Evolutionary conservation across 306 rosid species (phyloP), one percentile per base, ranked within the genome.

Genomic region (Spatholobus suberectus): DNA sequence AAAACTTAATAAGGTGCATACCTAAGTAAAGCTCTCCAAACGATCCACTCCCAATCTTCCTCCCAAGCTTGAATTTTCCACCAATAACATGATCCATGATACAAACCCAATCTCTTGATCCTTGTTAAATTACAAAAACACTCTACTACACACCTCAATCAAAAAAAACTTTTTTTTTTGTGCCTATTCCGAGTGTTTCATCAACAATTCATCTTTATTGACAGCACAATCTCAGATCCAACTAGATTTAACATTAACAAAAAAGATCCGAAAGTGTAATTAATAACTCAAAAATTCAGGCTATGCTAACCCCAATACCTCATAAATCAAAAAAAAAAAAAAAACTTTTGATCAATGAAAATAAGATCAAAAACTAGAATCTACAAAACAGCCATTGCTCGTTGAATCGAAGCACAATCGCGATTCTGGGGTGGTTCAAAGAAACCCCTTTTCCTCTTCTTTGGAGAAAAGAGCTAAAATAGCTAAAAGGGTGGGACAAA

Each of bases 41-140:
- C 8, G 99, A 95, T 77, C 99, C 99, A 65, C 98, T 89, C 6
- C 99, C 99, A 85, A 95, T 95, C 91, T 93, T 95, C 88, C 98
- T 85, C 49, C 98, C 98, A 43, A 95, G 92, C 96, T 95, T 95
- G 88, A 92, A 95, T 86, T 95, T 95, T 59, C 96, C 98, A 44
- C 98, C 98, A 81, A 95, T 89, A 70, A 93, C 93, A 84, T 87
- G 97, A 70, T 95, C 98, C 99, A 95, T 95, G 88, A 83, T 86
- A 81, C 76, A 84, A 87, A 83, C 77, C 78, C 80, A 88, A 86
- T 68, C 59, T 78, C 76, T 83, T 49, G 27, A 75, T 40, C 89
- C 80, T 59, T 55, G 62, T 69, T 67, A 85, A 76, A 37, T 83
- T 79, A 57, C 77, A 69, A 83, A 88, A 46, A 76, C 80, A 81